phyloP scores from a whole-genome alignment of 352 stramenopile genomes.

The Blastocystis sp. region DNA sequence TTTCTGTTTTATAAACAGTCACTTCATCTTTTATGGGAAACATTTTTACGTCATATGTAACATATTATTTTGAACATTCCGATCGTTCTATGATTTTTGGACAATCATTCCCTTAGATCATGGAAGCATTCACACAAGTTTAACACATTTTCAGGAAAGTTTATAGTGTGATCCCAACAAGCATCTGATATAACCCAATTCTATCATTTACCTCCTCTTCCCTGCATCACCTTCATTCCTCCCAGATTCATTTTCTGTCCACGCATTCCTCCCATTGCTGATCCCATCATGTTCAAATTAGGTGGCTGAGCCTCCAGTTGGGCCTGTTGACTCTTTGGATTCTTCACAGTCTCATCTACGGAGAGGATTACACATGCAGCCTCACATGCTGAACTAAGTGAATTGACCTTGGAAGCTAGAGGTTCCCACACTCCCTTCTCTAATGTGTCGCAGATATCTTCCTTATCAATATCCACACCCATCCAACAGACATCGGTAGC shows the following conservation, averaged over 20 bases:
- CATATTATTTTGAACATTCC: too few species aligned
- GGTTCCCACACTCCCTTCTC: slow-evolving; percentile 94
- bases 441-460: slow-evolving; percentile 91
- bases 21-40: too few species aligned
- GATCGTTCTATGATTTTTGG: too few species aligned
- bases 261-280: neutral
- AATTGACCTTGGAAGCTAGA: slow-evolving; percentile 95
- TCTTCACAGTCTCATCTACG: slow-evolving; percentile 97
- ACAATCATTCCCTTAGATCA: too few species aligned
- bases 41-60: too few species aligned
- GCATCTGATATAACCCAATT: neutral
- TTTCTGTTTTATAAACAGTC: too few species aligned
- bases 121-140: too few species aligned
- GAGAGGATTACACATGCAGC: slow-evolving; percentile 93
- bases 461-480: slow-evolving; percentile 92
- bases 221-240: slow-evolving; percentile 58
- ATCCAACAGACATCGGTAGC: slow-evolving; percentile 79
- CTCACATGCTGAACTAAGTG: slow-evolving; percentile 86
- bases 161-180: too few species aligned
- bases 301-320: slow-evolving; percentile 63
- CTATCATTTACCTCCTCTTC: slow-evolving; percentile 32
- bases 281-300: neutral
- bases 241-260: slow-evolving; percentile 39
- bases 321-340: slow-evolving; percentile 88
- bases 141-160: too few species aligned